These are phyloP conservation scores for Theobroma grandiflorum DNA, from an alignment of 441 rosid species.

Conservation along the genomic window DNA sequence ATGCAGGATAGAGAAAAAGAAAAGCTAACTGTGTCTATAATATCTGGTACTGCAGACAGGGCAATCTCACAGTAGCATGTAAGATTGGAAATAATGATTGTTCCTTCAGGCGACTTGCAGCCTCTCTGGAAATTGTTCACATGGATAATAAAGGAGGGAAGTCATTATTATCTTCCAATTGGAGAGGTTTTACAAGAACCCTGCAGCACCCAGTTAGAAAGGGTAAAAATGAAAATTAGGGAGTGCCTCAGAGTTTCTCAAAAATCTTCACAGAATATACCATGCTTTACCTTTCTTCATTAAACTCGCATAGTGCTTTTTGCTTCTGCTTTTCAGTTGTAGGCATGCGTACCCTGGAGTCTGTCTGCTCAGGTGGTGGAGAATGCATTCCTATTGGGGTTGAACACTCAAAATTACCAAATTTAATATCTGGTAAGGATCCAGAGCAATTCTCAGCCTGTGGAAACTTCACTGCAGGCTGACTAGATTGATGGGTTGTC, in stretches of 20 bases:
- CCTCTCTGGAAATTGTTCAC: slow-evolving; percentile 8
- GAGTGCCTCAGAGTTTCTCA: neutral
- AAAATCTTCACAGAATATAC: slow-evolving; percentile 11
- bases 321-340: slow-evolving; percentile 27
- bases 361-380: slow-evolving; percentile 27
- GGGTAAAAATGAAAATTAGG: slow-evolving; percentile 1
- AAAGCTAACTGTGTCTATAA: slow-evolving; percentile 19
- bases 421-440: slow-evolving; percentile 17
- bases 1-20: neutral
- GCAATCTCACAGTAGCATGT: neutral
- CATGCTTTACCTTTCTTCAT: slow-evolving; percentile 37
- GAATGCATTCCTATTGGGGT: slow-evolving; percentile 30
- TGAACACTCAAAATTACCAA: slow-evolving; percentile 42
- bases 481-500: slow-evolving; percentile 31
- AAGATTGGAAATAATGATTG: neutral
- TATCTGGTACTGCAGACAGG: neutral
- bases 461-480: slow-evolving; percentile 26
- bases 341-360: slow-evolving; percentile 26
- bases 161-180: slow-evolving; percentile 37
- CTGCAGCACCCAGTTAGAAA: slow-evolving; percentile 35
- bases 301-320: slow-evolving; percentile 27
- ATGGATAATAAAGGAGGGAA: slow-evolving; percentile 44
- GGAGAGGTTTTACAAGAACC: slow-evolving; percentile 22
- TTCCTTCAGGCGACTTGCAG: slow-evolving; percentile 15
- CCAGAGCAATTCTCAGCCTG: slow-evolving; percentile 25